Evolutionary conservation across 306 rosid species (phyloP), one percentile per base, ranked within the genome.

Genomic region (Quercus dentata): DNA sequence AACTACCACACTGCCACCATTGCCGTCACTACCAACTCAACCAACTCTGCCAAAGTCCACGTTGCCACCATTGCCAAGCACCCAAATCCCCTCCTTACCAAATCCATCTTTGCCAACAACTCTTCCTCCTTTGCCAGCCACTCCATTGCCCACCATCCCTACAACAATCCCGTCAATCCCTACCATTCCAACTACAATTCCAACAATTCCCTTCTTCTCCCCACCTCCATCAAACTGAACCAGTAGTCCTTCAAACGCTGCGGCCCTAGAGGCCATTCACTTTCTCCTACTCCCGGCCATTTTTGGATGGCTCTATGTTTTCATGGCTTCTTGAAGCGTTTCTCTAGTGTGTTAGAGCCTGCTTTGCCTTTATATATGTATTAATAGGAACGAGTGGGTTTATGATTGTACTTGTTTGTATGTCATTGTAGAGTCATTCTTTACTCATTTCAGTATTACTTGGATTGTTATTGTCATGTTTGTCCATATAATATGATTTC

Each of bases 181-280:
- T 67, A 35, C 35, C 28, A 69, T 68, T 70, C 59, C 70, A 46
- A 69, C 61, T 7, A 65, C 85, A 64, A 64, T 82, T 51, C 85
- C 82, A 56, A 38, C 65, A 23, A 63, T 61, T 11, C 75, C 78
- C 19, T 67, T 59, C 63, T 74, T 56, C 75, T 41, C 78, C 41
- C 78, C 85, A 30, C 82, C 80, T 1, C 76, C 82, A 30, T 82
- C 85, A 77, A 77, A 85, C 2, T 85, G 31, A 77, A 17, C 57
- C 28, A 11, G 20, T 49, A 56, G 44, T 74, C 38, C 49, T 23
- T 64, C n/a, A 21, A n/a, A 59, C 4, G 17, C 31, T 14, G 13
- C 27, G 0, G 65, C 15, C 25, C 18, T 7, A 38, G 46, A 38
- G 46, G 46, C 46, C 46, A 38, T 38, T 38, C 46, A 38, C 63